These are phyloP conservation scores for Gnetum montanum DNA, from an alignment of 75 land plant species.

Conservation along the genomic window DNA sequence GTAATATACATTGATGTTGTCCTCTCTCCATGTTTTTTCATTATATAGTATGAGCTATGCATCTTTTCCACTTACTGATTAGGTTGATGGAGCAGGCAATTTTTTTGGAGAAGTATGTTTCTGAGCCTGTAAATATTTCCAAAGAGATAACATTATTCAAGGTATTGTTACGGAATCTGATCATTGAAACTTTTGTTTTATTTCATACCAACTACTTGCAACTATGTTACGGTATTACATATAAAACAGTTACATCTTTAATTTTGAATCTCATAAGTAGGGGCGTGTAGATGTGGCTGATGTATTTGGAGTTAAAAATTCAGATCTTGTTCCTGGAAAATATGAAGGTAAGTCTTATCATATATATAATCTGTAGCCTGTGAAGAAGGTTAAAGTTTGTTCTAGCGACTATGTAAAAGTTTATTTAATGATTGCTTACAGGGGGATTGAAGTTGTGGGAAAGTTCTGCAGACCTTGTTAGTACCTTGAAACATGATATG, in stretches of 20 bases:
- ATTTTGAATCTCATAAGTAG: slow-evolving; percentile 1
- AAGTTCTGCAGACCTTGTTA: slow-evolving; percentile 64
- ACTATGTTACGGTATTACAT: background rate
- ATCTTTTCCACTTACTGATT: slow-evolving; percentile 1
- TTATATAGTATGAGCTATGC: too few species aligned
- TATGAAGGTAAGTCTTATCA: slow-evolving; percentile 49
- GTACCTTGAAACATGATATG: slow-evolving; percentile 49
- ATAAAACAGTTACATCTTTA: background rate
- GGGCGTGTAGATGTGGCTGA: slow-evolving; percentile 32
- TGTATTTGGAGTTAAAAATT: slow-evolving; percentile 26
- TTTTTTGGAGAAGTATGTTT: slow-evolving; percentile 10
- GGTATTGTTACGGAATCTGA: slow-evolving; percentile 7
- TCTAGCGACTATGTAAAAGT: background rate
- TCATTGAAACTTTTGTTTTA: background rate
- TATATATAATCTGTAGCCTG: background rate
- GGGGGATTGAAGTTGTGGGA: slow-evolving; percentile 78
- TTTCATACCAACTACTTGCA: background rate
- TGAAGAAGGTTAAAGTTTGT: background rate
- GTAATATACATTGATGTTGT: too few species aligned
- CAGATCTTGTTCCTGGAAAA: slow-evolving; percentile 34
- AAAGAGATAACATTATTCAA: slow-evolving; percentile 21
- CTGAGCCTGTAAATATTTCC: slow-evolving; percentile 10
- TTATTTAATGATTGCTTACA: background rate
- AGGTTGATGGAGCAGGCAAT: slow-evolving; percentile 1
- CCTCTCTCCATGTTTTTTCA: too few species aligned